These are phyloP conservation scores for Dillenia suffruticosa DNA, from an alignment of 164 flowering plant genomes.

Conservation along the genomic window DNA sequence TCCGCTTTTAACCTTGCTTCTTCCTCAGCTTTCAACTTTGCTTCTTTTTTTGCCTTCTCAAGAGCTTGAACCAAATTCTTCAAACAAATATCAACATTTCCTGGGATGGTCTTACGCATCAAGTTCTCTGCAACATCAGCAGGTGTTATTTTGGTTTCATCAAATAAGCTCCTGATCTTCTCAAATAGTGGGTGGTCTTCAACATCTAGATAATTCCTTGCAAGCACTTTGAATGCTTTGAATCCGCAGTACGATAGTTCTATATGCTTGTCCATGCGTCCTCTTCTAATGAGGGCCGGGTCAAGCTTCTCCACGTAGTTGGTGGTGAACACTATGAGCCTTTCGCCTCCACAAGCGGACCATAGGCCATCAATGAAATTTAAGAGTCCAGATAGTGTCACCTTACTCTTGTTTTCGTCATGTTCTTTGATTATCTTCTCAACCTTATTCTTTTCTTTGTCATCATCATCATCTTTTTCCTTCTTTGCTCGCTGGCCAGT, in stretches of 20 bases:
- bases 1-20: no score
- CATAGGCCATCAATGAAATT: conserved; percentile 13
- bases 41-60: no score
- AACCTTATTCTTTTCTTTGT: neutral
- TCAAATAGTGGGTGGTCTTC: conserved; percentile 28
- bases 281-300: conserved; percentile 37
- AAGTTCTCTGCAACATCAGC: conserved; percentile 41
- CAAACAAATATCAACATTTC: no score
- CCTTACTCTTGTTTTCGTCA: neutral
- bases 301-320: conserved; percentile 41
- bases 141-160: conserved; percentile 25
- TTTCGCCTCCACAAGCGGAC: conserved; percentile 34
- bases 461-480: conserved; percentile 10
- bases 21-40: no score
- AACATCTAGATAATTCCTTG: conserved; percentile 32
- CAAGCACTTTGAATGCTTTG: conserved; percentile 41
- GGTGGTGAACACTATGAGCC: conserved; percentile 36
- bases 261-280: conserved; percentile 46
- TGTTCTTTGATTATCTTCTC: conserved; percentile 5
- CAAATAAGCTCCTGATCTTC: conserved; percentile 14
- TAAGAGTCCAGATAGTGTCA: neutral
- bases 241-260: conserved; percentile 35
- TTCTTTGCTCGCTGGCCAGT: conserved; percentile 32
- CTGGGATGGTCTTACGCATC: conserved; percentile 31
- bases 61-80: no score